These are phyloP conservation scores for Thamnidium elegans DNA, from an alignment of 192 early-diverging fungal species.

Conservation along the genomic window DNA sequence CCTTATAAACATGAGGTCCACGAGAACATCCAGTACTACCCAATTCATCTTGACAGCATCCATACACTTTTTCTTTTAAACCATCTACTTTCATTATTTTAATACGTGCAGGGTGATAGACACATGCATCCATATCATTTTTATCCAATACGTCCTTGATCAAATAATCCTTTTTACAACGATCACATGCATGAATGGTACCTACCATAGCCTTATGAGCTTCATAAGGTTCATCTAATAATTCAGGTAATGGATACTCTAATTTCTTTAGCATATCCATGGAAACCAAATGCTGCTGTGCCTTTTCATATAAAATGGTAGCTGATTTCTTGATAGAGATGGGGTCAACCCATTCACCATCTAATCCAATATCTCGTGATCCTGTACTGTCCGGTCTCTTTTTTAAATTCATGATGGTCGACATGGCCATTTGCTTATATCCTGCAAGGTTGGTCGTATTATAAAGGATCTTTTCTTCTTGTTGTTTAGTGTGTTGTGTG, in stretches of 20 bases:
- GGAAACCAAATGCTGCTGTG: slow-evolving; percentile 22
- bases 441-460: slow-evolving; percentile 40
- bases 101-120: slow-evolving; percentile 44
- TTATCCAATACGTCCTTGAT: slow-evolving; percentile 39
- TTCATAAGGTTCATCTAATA: slow-evolving; percentile 6
- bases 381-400: slow-evolving; percentile 46
- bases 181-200: slow-evolving; percentile 37
- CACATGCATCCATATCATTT: slow-evolving; percentile 40
- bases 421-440: slow-evolving; percentile 46
- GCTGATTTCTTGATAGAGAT: not conserved
- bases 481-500: slow-evolving; percentile 48
- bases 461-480: slow-evolving; percentile 42
- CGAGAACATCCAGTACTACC: slow-evolving; percentile 47
- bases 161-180: slow-evolving; percentile 47
- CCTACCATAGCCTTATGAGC: not conserved
- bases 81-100: slow-evolving; percentile 24
- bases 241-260: slow-evolving; percentile 41
- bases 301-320: not conserved
- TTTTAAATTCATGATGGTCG: slow-evolving; percentile 51
- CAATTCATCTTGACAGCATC: slow-evolving; percentile 46
- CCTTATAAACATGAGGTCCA: slow-evolving; percentile 71
- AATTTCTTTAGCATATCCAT: slow-evolving; percentile 31
- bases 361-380: slow-evolving; percentile 58
- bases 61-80: slow-evolving; percentile 33
- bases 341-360: slow-evolving; percentile 53